phyloP scores from a whole-genome alignment of 306 rosid genomes.

The Albizia julibrissin region DNA sequence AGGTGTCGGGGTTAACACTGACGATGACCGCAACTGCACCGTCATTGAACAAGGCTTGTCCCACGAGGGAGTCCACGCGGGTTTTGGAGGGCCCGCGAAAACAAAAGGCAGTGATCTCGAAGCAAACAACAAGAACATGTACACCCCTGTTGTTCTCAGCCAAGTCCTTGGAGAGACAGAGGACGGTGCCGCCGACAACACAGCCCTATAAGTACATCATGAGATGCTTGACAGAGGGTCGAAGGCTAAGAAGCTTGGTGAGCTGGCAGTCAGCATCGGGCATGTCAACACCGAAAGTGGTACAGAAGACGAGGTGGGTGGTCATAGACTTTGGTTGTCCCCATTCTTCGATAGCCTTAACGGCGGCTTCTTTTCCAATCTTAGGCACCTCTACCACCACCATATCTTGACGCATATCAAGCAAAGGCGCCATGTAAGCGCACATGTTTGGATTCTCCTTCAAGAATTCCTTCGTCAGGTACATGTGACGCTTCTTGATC shows the following conservation, averaged over 20 bases:
- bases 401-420: constrained; percentile 56
- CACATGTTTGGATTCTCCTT: constrained; percentile 50
- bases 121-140: constrained; percentile 59
- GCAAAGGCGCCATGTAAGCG: constrained; percentile 61
- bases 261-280: constrained; percentile 64
- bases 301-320: constrained; percentile 61
- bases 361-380: constrained; percentile 57
- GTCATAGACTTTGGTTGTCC: constrained; percentile 66
- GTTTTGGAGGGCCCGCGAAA: too few relatives aligned
- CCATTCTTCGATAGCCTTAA: constrained; percentile 59
- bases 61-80: too few relatives aligned
- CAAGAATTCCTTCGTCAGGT: constrained; percentile 3
- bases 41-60: too few relatives aligned
- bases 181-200: constrained; percentile 64
- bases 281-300: constrained; percentile 69
- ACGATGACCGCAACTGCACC: too few relatives aligned
- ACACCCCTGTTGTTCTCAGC: constrained; percentile 64
- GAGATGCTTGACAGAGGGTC: constrained; percentile 56
- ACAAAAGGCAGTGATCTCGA: constrained; percentile 45
- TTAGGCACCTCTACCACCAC: constrained; percentile 66
- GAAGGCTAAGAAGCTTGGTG: constrained; percentile 57
- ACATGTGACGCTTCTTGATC: too few relatives aligned
- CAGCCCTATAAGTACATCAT: constrained; percentile 73
- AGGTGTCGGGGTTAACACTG: too few relatives aligned
- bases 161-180: constrained; percentile 61